A percentile compares a stretch with the other conserved stretches of the same genome.
These are phyloP conservation scores for Lasiosphaeria ovina DNA, from an alignment of 495 filamentous ascomycete species.

Conservation along the genomic window DNA sequence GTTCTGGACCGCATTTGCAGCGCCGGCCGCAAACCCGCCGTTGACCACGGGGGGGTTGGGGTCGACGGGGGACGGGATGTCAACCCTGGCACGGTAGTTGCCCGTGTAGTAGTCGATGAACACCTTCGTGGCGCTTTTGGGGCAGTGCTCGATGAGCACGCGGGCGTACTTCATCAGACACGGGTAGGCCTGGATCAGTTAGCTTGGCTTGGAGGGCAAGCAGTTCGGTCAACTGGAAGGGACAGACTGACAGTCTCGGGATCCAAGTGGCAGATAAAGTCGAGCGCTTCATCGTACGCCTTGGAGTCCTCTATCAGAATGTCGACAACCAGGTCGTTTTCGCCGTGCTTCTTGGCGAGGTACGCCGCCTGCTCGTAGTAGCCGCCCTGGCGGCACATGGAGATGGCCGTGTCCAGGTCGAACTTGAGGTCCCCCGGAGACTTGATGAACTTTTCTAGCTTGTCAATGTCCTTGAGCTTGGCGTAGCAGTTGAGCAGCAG, in stretches of 20 bases:
- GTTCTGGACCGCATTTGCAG: slow-evolving; percentile 73
- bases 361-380: slow-evolving; percentile 97
- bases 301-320: slow-evolving; percentile 95
- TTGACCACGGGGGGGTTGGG: slow-evolving; percentile 42
- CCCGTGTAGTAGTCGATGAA: slow-evolving; percentile 95
- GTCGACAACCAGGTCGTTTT: slow-evolving; percentile 90
- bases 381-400: slow-evolving; percentile 97
- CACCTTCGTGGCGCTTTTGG: slow-evolving; percentile 71
- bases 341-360: slow-evolving; percentile 88
- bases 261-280: slow-evolving; percentile 86
- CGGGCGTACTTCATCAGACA: slow-evolving; percentile 95
- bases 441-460: slow-evolving; percentile 94
- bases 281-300: slow-evolving; percentile 78
- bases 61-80: slow-evolving; percentile 52
- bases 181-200: slow-evolving; percentile 64
- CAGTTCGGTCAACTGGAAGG: not conserved
- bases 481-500: slow-evolving; percentile 95
- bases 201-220: slow-evolving; percentile 14
- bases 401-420: slow-evolving; percentile 93
- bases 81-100: slow-evolving; percentile 69
- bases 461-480: slow-evolving; percentile 92
- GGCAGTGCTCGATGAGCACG: slow-evolving; percentile 81
- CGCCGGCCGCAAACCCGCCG: slow-evolving; percentile 54
- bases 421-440: slow-evolving; percentile 93
- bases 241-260: slow-evolving; percentile 63